These are phyloP conservation scores for Pisolithus microcarpus DNA, from an alignment of 768 basidiomycete species.

Conservation along the genomic window DNA sequence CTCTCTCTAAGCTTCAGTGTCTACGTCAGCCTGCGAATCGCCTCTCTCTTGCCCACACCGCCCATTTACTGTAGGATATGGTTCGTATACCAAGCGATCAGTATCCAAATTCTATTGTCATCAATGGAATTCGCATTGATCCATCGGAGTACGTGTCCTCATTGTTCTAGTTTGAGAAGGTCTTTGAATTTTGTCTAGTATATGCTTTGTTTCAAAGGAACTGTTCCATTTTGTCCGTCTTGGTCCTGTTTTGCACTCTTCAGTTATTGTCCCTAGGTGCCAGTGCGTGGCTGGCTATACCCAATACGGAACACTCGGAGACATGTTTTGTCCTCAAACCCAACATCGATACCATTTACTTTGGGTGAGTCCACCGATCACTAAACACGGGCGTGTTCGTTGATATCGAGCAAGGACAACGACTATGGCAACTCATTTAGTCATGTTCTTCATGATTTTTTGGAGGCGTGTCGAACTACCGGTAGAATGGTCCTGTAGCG, in stretches of 20 bases:
- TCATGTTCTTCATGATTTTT: conserved; percentile 14
- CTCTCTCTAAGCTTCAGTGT: conserved; percentile 13
- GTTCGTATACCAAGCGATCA: conserved; percentile 10
- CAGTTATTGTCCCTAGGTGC: conserved; percentile 11
- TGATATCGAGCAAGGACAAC: conserved; percentile 6
- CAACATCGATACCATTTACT: conserved; percentile 10
- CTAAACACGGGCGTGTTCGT: not conserved
- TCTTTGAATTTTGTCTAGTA: conserved; percentile 5
- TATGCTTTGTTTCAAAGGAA: conserved; percentile 11
- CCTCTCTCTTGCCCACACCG: conserved; percentile 2
- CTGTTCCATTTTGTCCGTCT: conserved; percentile 4
- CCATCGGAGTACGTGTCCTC: conserved; percentile 10
- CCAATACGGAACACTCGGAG: conserved; percentile 4
- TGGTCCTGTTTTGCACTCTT: conserved; percentile 3
- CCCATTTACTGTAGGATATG: conserved; percentile 9
- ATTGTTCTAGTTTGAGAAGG: no score
- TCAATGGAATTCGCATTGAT: conserved; percentile 11
- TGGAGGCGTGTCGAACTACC: conserved; percentile 13
- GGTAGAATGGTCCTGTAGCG: not conserved
- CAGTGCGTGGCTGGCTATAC: conserved; percentile 10
- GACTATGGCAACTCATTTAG: conserved; percentile 10
- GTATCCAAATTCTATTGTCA: conserved; percentile 9
- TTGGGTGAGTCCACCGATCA: conserved; percentile 8
- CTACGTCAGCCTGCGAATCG: conserved; percentile 15
- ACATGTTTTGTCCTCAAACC: conserved; percentile 11